Conservation (phyloP, 2,329 filamentous ascomycete species). For the Aureobasidium sp. region DNA sequence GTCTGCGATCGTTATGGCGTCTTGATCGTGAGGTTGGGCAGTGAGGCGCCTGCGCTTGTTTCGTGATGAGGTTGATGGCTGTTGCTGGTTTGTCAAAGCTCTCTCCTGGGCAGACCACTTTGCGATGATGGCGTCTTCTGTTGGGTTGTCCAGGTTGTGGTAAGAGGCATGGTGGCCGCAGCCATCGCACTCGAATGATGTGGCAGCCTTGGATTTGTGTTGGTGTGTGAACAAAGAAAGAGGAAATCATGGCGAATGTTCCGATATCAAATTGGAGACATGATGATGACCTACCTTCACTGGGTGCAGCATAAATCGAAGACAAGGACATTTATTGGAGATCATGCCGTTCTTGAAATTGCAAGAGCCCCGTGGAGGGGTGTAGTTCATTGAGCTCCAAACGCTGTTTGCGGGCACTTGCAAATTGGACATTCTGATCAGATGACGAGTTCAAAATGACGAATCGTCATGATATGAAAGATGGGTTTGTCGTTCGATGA, state of each 20-base stretch:
- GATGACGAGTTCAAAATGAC: neutral
- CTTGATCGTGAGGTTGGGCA: neutral
- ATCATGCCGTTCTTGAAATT: slow-evolving; percentile 44
- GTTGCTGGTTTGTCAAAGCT: neutral
- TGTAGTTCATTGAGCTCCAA: slow-evolving; percentile 46
- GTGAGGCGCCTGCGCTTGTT: slow-evolving; percentile 18
- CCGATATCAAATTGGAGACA: neutral
- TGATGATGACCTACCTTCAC: slow-evolving; percentile 43
- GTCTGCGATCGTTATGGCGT: neutral
- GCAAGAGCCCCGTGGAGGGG: slow-evolving; percentile 45
- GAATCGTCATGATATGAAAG: no score
- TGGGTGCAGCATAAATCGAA: slow-evolving; percentile 52
- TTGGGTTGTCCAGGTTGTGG: slow-evolving; percentile 47
- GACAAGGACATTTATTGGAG: slow-evolving; percentile 43
- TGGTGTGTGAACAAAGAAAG: neutral
- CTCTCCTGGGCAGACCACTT: slow-evolving; percentile 34
- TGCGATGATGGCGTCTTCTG: slow-evolving; percentile 41
- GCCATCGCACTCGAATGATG: slow-evolving; percentile 50
- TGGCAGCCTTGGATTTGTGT: slow-evolving; percentile 32
- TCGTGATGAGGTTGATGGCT: neutral
- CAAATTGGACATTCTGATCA: slow-evolving; percentile 19
- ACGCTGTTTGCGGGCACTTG: slow-evolving; percentile 35
- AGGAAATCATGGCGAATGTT: neutral
- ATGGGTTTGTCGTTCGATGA: no score
- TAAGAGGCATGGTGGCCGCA: slow-evolving; percentile 50